Conservation (phyloP, 228 moss, liverwort and hornwort species). For the Sphagnum magellanicum region DNA sequence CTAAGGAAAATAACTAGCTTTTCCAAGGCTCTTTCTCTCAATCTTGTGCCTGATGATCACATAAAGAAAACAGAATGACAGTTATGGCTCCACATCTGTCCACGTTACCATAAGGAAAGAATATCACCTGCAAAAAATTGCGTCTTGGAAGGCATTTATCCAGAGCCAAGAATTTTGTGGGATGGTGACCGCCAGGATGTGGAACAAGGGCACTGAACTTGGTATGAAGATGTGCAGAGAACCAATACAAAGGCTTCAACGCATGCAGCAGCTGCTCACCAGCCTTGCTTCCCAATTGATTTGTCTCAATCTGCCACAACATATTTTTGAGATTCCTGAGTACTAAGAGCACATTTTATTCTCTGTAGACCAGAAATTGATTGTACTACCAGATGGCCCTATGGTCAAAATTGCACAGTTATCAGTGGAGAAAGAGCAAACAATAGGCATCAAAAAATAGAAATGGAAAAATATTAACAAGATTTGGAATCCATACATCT, state of each 20-base stretch:
- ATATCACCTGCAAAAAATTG: slow-evolving; percentile 75
- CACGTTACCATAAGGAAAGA: too few species aligned
- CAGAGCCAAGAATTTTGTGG: slow-evolving; percentile 80
- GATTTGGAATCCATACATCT: slow-evolving; percentile 30
- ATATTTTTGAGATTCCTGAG: background rate
- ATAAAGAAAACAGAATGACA: too few species aligned
- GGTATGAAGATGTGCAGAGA: slow-evolving; percentile 88
- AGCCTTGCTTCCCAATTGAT: slow-evolving; percentile 64
- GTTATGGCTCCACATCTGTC: too few species aligned
- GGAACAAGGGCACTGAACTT: slow-evolving; percentile 79
- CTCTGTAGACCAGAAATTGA: background rate
- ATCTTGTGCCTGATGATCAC: background rate
- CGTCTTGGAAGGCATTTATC: slow-evolving; percentile 90
- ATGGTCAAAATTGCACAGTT: too few species aligned
- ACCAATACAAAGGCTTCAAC: slow-evolving; percentile 79
- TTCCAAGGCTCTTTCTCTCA: too few species aligned
- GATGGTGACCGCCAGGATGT: slow-evolving; percentile 42
- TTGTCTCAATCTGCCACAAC: slow-evolving; percentile 52
- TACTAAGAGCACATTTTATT: background rate
- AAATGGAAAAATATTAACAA: too few species aligned
- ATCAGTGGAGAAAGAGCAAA: too few species aligned
- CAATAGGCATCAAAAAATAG: too few species aligned
- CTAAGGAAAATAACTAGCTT: too few species aligned
- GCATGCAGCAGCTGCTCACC: slow-evolving; percentile 58
- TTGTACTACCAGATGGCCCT: too few species aligned